phyloP scores from a whole-genome alignment of 2,329 filamentous ascomycete species.

The Fusarium xyrophilum region DNA sequence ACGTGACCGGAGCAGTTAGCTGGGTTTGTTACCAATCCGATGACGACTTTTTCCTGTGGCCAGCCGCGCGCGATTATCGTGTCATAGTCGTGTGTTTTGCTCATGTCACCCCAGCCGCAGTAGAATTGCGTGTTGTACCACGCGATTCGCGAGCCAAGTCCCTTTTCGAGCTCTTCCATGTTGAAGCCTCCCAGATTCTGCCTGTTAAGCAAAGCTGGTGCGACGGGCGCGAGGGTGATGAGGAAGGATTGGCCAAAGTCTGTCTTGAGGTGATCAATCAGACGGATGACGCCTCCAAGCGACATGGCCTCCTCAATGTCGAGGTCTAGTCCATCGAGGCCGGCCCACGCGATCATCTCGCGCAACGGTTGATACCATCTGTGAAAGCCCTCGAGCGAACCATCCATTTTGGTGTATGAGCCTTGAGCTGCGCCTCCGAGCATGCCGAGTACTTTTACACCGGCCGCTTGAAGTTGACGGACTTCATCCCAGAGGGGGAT shows the following conservation, averaged over 20 bases:
- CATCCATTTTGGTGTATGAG: slow-evolving; percentile 65
- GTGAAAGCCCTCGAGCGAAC: slow-evolving; percentile 68
- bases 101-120: slow-evolving; percentile 75
- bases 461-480: slow-evolving; percentile 69
- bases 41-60: slow-evolving; percentile 72
- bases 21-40: slow-evolving; percentile 79
- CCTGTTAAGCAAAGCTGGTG: slow-evolving; percentile 66
- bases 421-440: slow-evolving; percentile 81
- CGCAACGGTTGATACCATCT: slow-evolving; percentile 74
- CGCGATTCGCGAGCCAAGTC: slow-evolving; percentile 66
- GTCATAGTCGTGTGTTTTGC: slow-evolving; percentile 52
- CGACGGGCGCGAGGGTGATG: slow-evolving; percentile 80
- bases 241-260: slow-evolving; percentile 75
- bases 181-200: slow-evolving; percentile 78
- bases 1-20: slow-evolving; percentile 66
- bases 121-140: slow-evolving; percentile 94
- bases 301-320: slow-evolving; percentile 80
- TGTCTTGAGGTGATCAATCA: slow-evolving; percentile 69
- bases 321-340: slow-evolving; percentile 73
- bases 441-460: slow-evolving; percentile 83
- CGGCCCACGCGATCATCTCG: slow-evolving; percentile 65
- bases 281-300: slow-evolving; percentile 66
- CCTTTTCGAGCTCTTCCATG: slow-evolving; percentile 73
- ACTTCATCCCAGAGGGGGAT: slow-evolving; percentile 79
- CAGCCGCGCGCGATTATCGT: slow-evolving; percentile 67